Conservation (phyloP, 1,284 basidiomycete genomes). For the Ustilago shanxiensis region DNA sequence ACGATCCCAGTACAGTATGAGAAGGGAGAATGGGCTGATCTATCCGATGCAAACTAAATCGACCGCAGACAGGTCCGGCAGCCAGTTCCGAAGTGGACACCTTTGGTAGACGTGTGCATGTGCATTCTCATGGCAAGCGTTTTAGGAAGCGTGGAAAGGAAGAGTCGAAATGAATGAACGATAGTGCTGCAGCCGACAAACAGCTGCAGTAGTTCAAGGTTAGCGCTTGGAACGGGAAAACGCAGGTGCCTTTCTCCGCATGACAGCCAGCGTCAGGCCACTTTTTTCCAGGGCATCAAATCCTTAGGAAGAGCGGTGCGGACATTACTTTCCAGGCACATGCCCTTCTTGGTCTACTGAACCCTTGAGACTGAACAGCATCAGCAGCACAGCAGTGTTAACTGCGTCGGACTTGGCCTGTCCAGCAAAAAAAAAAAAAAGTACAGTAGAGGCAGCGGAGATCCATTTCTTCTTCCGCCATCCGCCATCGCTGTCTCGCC, state of each 20-base stretch:
- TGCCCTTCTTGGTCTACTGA: not conserved
- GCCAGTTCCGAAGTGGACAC: slow-evolving; percentile 14
- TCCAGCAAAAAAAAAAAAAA: slow-evolving; percentile 8
- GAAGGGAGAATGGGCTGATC: slow-evolving; percentile 10
- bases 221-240: not conserved
- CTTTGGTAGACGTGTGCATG: not conserved
- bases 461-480: not conserved
- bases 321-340: slow-evolving; percentile 7
- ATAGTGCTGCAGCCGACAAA: slow-evolving; percentile 12
- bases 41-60: not conserved
- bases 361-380: not conserved
- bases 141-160: no score
- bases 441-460: slow-evolving; percentile 4
- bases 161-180: slow-evolving; percentile 3
- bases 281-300: not conserved
- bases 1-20: no score
- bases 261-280: not conserved
- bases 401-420: slow-evolving; percentile 13
- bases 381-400: not conserved
- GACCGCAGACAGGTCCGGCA: slow-evolving; percentile 8
- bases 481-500: not conserved
- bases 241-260: not conserved
- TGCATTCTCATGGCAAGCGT: not conserved
- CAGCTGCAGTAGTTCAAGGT: not conserved
- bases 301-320: not conserved